Conservation (phyloP, 2,329 filamentous ascomycete species). For the Penicillium paneum region DNA sequence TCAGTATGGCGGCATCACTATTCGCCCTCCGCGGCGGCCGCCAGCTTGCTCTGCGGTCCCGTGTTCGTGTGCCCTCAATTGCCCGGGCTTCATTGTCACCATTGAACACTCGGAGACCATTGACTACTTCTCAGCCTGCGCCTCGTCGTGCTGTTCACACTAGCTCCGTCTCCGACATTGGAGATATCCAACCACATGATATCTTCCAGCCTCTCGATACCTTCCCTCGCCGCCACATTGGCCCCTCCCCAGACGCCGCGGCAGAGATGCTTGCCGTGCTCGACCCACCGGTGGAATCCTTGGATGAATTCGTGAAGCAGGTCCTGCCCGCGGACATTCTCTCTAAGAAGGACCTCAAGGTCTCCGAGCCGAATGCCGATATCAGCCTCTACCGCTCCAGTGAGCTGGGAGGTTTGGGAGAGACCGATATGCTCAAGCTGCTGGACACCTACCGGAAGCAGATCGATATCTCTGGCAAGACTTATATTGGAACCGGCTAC, state of each 20-base stretch:
- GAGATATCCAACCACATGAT: slow-evolving; percentile 38
- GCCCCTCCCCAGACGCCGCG: slow-evolving; percentile 67
- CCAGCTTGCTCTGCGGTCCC: slow-evolving; percentile 36
- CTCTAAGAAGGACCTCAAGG: slow-evolving; percentile 60
- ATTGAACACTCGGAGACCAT: slow-evolving; percentile 28
- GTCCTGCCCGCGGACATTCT: slow-evolving; percentile 80
- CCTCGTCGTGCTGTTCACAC: slow-evolving; percentile 64
- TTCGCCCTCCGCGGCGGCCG: slow-evolving; percentile 36
- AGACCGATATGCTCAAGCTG: slow-evolving; percentile 43
- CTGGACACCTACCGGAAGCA: slow-evolving; percentile 46
- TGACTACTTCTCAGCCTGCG: slow-evolving; percentile 29
- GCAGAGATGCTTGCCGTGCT: slow-evolving; percentile 76
- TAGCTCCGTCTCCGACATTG: slow-evolving; percentile 88
- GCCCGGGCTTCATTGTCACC: slow-evolving; percentile 27
- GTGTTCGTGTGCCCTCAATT: slow-evolving; percentile 25
- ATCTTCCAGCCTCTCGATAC: slow-evolving; percentile 51
- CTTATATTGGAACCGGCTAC: slow-evolving; percentile 84
- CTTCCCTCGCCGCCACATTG: slow-evolving; percentile 83
- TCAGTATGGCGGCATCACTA: slow-evolving; percentile 34
- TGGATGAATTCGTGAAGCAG: slow-evolving; percentile 81
- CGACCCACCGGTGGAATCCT: slow-evolving; percentile 66
- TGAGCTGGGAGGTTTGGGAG: slow-evolving; percentile 47
- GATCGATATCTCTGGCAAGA: slow-evolving; percentile 60
- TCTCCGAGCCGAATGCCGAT: slow-evolving; percentile 49
- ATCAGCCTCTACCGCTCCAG: slow-evolving; percentile 42